Evolutionary conservation across 169 alveolate genomes (phyloP).

Genomic region (Besnoitia besnoiti): DNA sequence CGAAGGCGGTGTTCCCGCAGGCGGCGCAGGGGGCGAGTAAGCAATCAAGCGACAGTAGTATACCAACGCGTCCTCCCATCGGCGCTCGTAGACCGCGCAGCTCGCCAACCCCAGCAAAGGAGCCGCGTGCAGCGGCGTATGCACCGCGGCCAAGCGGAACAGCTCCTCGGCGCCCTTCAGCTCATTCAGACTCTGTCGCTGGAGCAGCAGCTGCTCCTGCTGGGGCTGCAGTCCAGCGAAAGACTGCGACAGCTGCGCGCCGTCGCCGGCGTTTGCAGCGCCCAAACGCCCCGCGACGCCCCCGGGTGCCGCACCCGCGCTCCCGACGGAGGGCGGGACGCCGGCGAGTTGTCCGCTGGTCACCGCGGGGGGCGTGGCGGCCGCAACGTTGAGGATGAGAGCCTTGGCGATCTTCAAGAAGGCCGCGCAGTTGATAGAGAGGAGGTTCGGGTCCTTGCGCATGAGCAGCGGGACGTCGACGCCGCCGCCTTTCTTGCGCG

Average conservation of each 20-base stretch:
- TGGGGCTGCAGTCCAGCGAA: neutral
- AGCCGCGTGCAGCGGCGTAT: constrained; percentile 39
- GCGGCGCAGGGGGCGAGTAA: constrained; percentile 28
- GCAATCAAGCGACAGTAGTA: constrained; percentile 42
- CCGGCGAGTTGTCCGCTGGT: neutral
- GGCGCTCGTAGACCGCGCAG: constrained; percentile 61
- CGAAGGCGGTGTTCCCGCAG: neutral
- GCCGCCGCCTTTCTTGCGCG: constrained; percentile 1
- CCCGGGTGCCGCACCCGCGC: neutral
- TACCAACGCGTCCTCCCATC: constrained; percentile 44
- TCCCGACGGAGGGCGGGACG: neutral
- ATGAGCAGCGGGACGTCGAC: constrained; percentile 44
- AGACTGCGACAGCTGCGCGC: neutral
- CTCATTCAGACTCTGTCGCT: constrained; percentile 40
- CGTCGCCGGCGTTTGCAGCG: neutral
- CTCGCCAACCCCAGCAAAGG: constrained; percentile 55
- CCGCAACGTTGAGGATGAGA: constrained; percentile 18
- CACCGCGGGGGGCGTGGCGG: neutral
- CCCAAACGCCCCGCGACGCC: neutral
- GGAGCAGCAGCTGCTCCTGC: constrained; percentile 43
- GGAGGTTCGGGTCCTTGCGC: constrained; percentile 44
- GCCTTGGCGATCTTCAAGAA: constrained; percentile 23
- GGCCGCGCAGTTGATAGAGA: constrained; percentile 15
- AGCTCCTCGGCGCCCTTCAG: constrained; percentile 43
- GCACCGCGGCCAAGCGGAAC: neutral